Evolutionary conservation across 768 basidiomycete genomes (phyloP).

Genomic region (Hortiboletus flavorubellus): DNA sequence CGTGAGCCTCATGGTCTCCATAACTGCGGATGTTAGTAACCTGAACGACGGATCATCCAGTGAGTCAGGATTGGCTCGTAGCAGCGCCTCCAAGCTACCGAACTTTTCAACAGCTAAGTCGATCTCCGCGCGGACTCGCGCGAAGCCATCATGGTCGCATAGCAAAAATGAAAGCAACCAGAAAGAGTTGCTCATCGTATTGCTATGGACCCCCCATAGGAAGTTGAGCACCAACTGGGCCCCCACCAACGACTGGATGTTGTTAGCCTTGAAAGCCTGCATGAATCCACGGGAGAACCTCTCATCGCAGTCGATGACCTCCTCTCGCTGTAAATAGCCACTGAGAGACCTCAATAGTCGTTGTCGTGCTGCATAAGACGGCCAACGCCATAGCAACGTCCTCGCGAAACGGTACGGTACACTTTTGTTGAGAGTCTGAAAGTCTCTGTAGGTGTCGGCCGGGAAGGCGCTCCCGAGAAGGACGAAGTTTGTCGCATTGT

Average conservation of each 20-base stretch:
- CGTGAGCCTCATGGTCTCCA: slow-evolving; percentile 27
- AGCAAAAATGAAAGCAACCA: slow-evolving; percentile 33
- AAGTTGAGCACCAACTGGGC: slow-evolving; percentile 20
- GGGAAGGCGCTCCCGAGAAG: slow-evolving; percentile 22
- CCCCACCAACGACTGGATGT: slow-evolving; percentile 14
- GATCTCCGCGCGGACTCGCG: slow-evolving; percentile 45
- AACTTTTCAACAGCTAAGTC: slow-evolving; percentile 28
- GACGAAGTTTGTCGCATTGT: slow-evolving; percentile 14
- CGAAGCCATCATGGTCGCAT: slow-evolving; percentile 40
- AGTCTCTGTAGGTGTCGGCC: slow-evolving; percentile 19
- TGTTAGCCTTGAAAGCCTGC: slow-evolving; percentile 16
- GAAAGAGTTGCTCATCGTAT: slow-evolving; percentile 18
- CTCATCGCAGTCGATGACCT: slow-evolving; percentile 1
- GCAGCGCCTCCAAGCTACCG: slow-evolving; percentile 11
- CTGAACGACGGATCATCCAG: slow-evolving; percentile 18
- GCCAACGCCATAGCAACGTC: slow-evolving; percentile 11
- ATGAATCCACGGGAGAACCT: slow-evolving; percentile 13
- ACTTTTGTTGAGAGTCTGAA: slow-evolving; percentile 14
- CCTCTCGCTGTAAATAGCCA: slow-evolving; percentile 13
- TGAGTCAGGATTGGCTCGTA: slow-evolving; percentile 7
- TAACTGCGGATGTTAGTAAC: slow-evolving; percentile 24
- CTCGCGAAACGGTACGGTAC: slow-evolving; percentile 17
- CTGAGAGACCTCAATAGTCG: slow-evolving; percentile 8
- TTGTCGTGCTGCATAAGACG: slow-evolving; percentile 14
- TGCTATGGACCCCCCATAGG: slow-evolving; percentile 22